These are phyloP conservation scores for Candida jianshihensis DNA, from an alignment of 805 yeast species.

Conservation along the genomic window DNA sequence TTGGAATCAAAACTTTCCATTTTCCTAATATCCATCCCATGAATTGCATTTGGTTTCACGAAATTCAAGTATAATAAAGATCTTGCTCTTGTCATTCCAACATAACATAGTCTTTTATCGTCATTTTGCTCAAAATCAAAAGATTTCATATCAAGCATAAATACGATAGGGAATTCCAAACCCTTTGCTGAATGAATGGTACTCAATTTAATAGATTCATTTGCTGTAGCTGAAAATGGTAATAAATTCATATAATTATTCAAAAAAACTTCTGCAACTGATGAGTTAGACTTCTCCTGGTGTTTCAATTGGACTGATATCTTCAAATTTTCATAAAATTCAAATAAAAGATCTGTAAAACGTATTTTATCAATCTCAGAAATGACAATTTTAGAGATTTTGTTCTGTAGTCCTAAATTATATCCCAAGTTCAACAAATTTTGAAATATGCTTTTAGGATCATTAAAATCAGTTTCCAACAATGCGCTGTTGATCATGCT, in stretches of 20 bases:
- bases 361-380: conserved; percentile 20
- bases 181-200: conserved; percentile 76
- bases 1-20: not conserved
- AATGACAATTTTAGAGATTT: conserved; percentile 11
- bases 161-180: conserved; percentile 63
- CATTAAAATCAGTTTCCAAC: conserved; percentile 8
- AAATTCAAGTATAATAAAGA: conserved; percentile 24
- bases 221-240: conserved; percentile 18
- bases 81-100: conserved; percentile 60
- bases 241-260: conserved; percentile 25
- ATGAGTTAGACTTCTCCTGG: conserved; percentile 12
- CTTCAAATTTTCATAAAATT: conserved; percentile 31
- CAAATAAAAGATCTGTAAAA: conserved; percentile 24
- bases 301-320: conserved; percentile 15
- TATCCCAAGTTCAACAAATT: conserved; percentile 8
- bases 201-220: conserved; percentile 43
- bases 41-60: conserved; percentile 1
- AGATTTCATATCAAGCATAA: conserved; percentile 26
- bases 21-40: not conserved
- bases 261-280: conserved; percentile 26
- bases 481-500: conserved; percentile 15
- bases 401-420: conserved; percentile 10
- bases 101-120: conserved; percentile 45
- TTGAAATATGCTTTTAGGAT: conserved; percentile 9
- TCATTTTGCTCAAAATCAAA: conserved; percentile 10